Percentiles rank a stretch among this genome's conserved stretches.
These are phyloP conservation scores for Tilletiaria anomala DNA, from an alignment of 1,284 basidiomycete genomes.

Conservation along the genomic window DNA sequence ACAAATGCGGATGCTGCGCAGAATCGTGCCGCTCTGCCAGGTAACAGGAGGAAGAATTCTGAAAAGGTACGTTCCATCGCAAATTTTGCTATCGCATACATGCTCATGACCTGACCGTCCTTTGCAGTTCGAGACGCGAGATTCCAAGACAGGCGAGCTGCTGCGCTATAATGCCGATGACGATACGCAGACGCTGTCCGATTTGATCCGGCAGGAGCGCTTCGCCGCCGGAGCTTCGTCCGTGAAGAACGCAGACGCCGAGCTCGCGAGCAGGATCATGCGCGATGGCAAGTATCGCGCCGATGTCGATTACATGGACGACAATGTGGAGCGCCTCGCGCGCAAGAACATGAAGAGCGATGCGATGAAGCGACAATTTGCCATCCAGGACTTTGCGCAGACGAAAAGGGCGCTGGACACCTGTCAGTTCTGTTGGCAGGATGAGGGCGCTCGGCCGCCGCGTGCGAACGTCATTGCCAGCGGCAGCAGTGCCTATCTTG, in stretches of 20 bases:
- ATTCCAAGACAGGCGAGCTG: conserved; percentile 50
- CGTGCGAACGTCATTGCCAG: conserved; percentile 72
- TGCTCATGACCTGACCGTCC: not conserved
- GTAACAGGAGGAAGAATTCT: conserved; percentile 56
- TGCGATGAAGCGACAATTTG: conserved; percentile 90
- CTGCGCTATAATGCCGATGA: conserved; percentile 50
- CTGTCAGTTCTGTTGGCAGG: conserved; percentile 50
- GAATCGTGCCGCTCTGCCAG: conserved; percentile 31
- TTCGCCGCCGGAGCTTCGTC: conserved; percentile 75
- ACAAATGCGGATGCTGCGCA: too few species aligned
- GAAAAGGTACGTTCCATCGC: conserved; percentile 49
- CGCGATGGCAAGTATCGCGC: conserved; percentile 64
- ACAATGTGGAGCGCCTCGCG: conserved; percentile 81
- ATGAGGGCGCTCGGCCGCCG: conserved; percentile 49
- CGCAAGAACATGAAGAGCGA: conserved; percentile 87
- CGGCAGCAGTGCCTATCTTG: conserved; percentile 76
- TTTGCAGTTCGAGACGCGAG: conserved; percentile 67
- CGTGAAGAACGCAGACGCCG: conserved; percentile 78
- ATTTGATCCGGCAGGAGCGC: conserved; percentile 80
- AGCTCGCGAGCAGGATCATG: conserved; percentile 74
- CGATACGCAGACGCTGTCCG: conserved; percentile 66
- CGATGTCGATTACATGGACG: conserved; percentile 77
- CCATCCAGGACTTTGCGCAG: conserved; percentile 86
- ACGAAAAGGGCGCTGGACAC: conserved; percentile 76
- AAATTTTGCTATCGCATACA: not conserved